These are phyloP conservation scores for Arthromyces matolae DNA, from an alignment of 768 basidiomycete species.

Conservation along the genomic window DNA sequence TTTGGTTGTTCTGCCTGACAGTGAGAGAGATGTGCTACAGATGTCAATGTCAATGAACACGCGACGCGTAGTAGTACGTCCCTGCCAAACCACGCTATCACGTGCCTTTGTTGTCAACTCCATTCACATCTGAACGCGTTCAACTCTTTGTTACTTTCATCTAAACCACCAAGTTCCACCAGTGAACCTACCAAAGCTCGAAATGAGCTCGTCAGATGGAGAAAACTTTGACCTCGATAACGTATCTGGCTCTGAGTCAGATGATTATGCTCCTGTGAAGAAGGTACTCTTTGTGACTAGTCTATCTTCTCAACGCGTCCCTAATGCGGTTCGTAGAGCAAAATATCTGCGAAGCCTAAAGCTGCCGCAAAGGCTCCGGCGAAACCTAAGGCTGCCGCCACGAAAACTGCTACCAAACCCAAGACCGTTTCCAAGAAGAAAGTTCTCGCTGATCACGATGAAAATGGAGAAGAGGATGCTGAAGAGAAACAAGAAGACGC, in stretches of 20 bases:
- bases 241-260: slow-evolving; percentile 62
- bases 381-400: slow-evolving; percentile 38
- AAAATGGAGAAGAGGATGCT: slow-evolving; percentile 50
- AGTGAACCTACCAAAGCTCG: slow-evolving; percentile 1
- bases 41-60: too few relatives aligned
- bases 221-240: slow-evolving; percentile 65
- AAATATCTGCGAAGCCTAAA: slow-evolving; percentile 40
- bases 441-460: slow-evolving; percentile 60
- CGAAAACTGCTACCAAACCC: slow-evolving; percentile 44
- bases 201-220: slow-evolving; percentile 72
- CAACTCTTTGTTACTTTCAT: slow-evolving; percentile 7
- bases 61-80: too few relatives aligned
- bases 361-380: slow-evolving; percentile 33
- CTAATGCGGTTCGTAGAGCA: slow-evolving; percentile 14
- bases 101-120: slow-evolving; percentile 12
- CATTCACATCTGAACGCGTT: not conserved
- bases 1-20: too few relatives aligned
- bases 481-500: slow-evolving; percentile 40
- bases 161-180: not conserved
- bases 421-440: slow-evolving; percentile 68
- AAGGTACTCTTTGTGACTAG: slow-evolving; percentile 33
- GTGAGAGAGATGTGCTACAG: too few relatives aligned
- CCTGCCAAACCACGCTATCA: slow-evolving; percentile 9
- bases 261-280: slow-evolving; percentile 63
- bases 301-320: slow-evolving; percentile 4